These are phyloP conservation scores for Tilletia horrida DNA, from an alignment of 1,284 basidiomycete genomes.

Conservation along the genomic window DNA sequence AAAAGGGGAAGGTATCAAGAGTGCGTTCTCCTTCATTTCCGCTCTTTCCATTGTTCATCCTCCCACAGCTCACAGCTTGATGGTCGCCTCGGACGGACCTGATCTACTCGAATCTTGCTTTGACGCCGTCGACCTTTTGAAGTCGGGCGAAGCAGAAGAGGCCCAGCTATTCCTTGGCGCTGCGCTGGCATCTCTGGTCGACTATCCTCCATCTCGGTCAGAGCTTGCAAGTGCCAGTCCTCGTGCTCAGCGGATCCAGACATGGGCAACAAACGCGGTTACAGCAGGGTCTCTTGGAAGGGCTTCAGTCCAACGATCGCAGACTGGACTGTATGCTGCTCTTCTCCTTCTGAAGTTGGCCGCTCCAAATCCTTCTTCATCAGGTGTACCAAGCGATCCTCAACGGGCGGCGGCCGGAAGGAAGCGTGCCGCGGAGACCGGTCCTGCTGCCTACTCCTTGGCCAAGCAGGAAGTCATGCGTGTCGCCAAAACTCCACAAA, in stretches of 20 bases:
- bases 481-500: neutral
- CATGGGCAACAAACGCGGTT: neutral
- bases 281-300: neutral
- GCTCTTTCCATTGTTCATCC: neutral
- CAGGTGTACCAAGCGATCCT: neutral
- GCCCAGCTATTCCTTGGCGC: neutral
- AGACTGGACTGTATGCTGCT: neutral
- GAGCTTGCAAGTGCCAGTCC: slow-evolving; percentile 2
- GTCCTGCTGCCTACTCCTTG: neutral
- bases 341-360: slow-evolving; percentile 7
- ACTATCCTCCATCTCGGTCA: neutral
- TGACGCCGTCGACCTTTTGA: neutral
- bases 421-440: neutral
- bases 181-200: neutral
- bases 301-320: neutral
- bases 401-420: neutral
- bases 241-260: neutral
- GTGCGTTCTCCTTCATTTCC: neutral
- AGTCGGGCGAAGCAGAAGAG: neutral
- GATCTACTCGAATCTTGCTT: neutral
- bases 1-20: neutral
- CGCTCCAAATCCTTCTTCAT: neutral
- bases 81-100: neutral
- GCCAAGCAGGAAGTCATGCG: neutral
- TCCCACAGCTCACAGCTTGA: neutral